Evolutionary conservation across 2,329 filamentous ascomycete genomes (phyloP).

Genomic region (Ophiocordyceps camponoti-floridani): DNA sequence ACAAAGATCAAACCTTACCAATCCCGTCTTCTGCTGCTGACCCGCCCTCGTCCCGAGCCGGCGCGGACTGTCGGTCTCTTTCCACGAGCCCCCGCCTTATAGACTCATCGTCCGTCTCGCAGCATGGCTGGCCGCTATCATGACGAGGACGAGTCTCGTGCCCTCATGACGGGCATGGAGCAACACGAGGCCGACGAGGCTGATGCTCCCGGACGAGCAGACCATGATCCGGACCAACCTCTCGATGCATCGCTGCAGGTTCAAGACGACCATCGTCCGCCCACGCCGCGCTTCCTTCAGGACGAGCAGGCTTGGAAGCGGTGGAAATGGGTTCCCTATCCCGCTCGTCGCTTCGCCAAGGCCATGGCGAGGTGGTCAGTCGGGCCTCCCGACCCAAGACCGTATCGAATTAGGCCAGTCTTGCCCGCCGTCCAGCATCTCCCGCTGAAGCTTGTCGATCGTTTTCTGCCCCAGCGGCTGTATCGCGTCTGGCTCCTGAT

Average conservation of each 20-base stretch:
- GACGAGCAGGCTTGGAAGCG: constrained; percentile 28
- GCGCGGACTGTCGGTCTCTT: background rate
- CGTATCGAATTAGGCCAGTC: constrained; percentile 33
- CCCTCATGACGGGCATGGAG: constrained; percentile 19
- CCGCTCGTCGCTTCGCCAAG: constrained; percentile 26
- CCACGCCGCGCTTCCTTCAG: constrained; percentile 43
- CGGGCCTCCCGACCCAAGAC: constrained; percentile 35
- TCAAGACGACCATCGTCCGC: constrained; percentile 20
- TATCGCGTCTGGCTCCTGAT: constrained; percentile 42
- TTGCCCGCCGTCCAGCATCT: constrained; percentile 50
- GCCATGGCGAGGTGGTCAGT: constrained; percentile 29
- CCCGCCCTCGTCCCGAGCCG: background rate
- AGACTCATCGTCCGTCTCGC: background rate
- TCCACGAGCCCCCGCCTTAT: background rate
- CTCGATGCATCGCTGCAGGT: constrained; percentile 23
- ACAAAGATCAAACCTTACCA: background rate
- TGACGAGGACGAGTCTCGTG: constrained; percentile 12
- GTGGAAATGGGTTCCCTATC: constrained; percentile 41
- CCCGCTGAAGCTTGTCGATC: constrained; percentile 45
- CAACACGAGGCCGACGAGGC: constrained; percentile 9
- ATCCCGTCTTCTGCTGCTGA: background rate
- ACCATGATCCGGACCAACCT: constrained; percentile 22
- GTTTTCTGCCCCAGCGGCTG: constrained; percentile 37
- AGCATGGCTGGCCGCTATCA: constrained; percentile 14
- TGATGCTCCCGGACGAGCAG: constrained; percentile 2